phyloP scores from a whole-genome alignment of 2,329 filamentous ascomycete genomes.

The Fusarium marasasianum region DNA sequence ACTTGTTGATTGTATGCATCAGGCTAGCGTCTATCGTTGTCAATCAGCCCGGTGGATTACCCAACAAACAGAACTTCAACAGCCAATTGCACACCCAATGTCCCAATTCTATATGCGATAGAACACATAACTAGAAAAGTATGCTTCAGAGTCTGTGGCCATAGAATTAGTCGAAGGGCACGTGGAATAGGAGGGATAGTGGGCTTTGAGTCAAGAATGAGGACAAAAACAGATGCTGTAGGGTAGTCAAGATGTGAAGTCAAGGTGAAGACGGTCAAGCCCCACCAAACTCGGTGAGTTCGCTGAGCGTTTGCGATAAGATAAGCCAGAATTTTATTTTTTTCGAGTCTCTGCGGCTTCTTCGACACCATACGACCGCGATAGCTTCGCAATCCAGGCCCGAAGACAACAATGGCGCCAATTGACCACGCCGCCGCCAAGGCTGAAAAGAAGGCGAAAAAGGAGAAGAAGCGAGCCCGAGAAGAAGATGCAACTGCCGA shows the following conservation, averaged over 20 bases:
- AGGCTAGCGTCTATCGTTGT: neutral
- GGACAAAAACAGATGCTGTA: neutral
- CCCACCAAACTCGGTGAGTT: conserved; percentile 31
- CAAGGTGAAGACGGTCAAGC: neutral
- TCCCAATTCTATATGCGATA: rapidly evolving
- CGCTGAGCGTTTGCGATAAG: conserved; percentile 27
- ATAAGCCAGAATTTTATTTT: conserved; percentile 35
- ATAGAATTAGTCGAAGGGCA: neutral
- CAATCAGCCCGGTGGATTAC: neutral
- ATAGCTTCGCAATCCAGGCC: conserved; percentile 24
- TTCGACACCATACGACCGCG: conserved; percentile 14
- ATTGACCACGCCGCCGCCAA: conserved; percentile 45
- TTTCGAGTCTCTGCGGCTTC: conserved; percentile 28
- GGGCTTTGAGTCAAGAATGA: too few species aligned
- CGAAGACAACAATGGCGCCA: conserved; percentile 46
- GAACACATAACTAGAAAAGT: rapidly evolving
- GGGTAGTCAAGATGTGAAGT: neutral
- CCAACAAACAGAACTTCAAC: neutral
- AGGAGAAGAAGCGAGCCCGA: conserved; percentile 57
- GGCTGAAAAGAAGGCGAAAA: conserved; percentile 53
- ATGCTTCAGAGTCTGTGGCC: neutral
- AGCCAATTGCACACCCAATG: neutral
- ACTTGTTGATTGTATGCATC: neutral
- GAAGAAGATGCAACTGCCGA: conserved; percentile 54
- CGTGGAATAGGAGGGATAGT: neutral